phyloP scores from a whole-genome alignment of 345 rosid species.

The Gynandropsis gynandra region DNA sequence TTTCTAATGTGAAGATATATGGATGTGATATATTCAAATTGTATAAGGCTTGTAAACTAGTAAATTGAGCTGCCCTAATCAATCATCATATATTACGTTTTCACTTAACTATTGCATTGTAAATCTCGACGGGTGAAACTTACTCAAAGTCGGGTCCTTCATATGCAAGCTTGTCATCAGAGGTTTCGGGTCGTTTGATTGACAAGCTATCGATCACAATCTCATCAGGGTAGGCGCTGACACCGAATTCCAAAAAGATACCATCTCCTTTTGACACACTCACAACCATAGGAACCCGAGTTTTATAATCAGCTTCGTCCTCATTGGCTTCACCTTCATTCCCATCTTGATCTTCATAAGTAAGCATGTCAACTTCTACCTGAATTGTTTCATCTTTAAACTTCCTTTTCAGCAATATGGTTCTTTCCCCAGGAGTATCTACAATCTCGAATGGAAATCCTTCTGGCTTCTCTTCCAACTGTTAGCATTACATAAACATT shows the following conservation, averaged over 20 bases:
- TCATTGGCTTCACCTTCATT: slow-evolving; percentile 25
- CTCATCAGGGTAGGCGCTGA: slow-evolving; percentile 62
- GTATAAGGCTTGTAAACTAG: no score
- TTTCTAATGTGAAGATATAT: no score
- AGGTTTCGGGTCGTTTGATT: slow-evolving; percentile 33
- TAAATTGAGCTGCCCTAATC: background rate
- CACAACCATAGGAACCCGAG: slow-evolving; percentile 48
- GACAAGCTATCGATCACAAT: slow-evolving; percentile 56
- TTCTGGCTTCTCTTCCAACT: slow-evolving; percentile 31
- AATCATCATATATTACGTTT: background rate
- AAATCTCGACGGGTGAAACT: no score
- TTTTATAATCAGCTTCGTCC: slow-evolving; percentile 32
- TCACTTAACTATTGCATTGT: background rate
- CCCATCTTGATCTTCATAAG: slow-evolving; percentile 41
- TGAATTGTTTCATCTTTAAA: slow-evolving; percentile 55
- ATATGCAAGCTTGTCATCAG: slow-evolving; percentile 50
- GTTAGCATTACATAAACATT: background rate
- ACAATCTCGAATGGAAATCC: slow-evolving; percentile 67
- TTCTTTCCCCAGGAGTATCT: slow-evolving; percentile 60
- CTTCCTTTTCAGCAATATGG: slow-evolving; percentile 53
- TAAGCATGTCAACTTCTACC: slow-evolving; percentile 79
- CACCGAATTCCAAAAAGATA: slow-evolving; percentile 49
- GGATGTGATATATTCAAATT: no score
- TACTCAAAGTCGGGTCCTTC: slow-evolving; percentile 94
- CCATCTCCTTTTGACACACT: slow-evolving; percentile 55